Conservation (phyloP, 1,284 basidiomycete genomes). For the Trametes versicolor region DNA sequence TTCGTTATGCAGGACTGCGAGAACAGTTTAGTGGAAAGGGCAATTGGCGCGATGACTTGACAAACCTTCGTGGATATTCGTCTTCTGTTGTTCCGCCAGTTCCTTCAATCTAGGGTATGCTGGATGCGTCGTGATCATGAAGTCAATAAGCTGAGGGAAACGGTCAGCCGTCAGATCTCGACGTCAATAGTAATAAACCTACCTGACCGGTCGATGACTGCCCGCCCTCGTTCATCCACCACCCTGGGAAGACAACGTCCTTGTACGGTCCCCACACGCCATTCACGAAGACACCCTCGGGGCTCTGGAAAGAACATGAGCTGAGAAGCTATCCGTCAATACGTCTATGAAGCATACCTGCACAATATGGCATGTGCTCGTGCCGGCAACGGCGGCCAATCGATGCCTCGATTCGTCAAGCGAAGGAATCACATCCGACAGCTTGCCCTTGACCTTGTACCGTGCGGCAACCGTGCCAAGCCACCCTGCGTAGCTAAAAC, state of each 20-base stretch:
- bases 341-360: slow-evolving; percentile 58
- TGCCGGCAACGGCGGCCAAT: slow-evolving; percentile 94
- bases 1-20: slow-evolving; percentile 74
- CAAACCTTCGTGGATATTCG: slow-evolving; percentile 67
- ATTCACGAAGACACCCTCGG: slow-evolving; percentile 85
- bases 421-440: slow-evolving; percentile 60
- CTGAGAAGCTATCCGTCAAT: background rate
- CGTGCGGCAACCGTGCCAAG: slow-evolving; percentile 94
- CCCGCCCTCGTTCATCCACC: slow-evolving; percentile 99
- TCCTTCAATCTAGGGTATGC: slow-evolving; percentile 80
- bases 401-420: slow-evolving; percentile 84
- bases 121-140: slow-evolving; percentile 92
- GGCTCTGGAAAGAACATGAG: slow-evolving; percentile 63
- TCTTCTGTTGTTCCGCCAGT: slow-evolving; percentile 60
- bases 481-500: slow-evolving; percentile 93
- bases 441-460: slow-evolving; percentile 64
- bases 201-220: slow-evolving; percentile 98
- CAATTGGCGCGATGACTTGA: background rate
- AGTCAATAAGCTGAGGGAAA: slow-evolving; percentile 82
- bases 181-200: slow-evolving; percentile 17
- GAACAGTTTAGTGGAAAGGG: background rate
- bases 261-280: slow-evolving; percentile 99
- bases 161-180: slow-evolving; percentile 70
- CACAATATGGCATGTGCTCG: slow-evolving; percentile 95
- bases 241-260: slow-evolving; percentile 90